A percentile compares a stretch with the other conserved stretches of the same genome.
Conservation (phyloP, 805 yeast genomes). For the Lipomyces yamanashiensis region DNA sequence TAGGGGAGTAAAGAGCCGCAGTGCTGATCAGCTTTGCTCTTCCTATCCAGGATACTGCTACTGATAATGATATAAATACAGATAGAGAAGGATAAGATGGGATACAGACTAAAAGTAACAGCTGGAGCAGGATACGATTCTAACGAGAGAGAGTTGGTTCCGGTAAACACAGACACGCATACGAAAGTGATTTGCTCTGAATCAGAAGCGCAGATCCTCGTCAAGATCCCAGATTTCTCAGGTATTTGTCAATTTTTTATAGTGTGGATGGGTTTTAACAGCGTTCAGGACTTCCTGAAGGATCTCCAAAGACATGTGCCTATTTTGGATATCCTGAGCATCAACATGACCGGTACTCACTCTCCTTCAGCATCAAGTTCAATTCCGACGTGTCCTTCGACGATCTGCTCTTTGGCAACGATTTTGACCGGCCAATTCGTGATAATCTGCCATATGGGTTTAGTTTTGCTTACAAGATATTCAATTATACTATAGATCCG, state of each 20-base stretch:
- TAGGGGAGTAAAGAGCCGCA: conserved; percentile 1
- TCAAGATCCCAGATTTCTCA: conserved; percentile 24
- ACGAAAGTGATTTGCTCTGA: conserved; percentile 4
- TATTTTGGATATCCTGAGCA: conserved; percentile 43
- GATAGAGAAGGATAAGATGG: background rate
- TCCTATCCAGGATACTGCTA: background rate
- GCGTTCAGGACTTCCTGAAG: conserved; percentile 23
- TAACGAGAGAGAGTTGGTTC: conserved; percentile 4
- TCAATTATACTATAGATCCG: conserved; percentile 64
- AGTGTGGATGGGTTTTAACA: background rate
- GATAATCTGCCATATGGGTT: conserved; percentile 63
- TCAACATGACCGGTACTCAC: conserved; percentile 43
- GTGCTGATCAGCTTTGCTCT: background rate
- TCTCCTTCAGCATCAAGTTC: conserved; percentile 53
- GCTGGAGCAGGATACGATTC: conserved; percentile 22
- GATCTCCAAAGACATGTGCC: conserved; percentile 29
- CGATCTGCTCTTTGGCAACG: conserved; percentile 70
- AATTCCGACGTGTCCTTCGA: conserved; percentile 41
- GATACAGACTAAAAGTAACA: conserved; percentile 18
- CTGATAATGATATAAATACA: background rate
- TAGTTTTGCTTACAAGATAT: conserved; percentile 59
- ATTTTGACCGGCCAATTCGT: conserved; percentile 61
- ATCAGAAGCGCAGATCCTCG: conserved; percentile 14
- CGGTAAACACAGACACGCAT: conserved; percentile 29
- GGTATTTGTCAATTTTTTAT: conserved; percentile 4